Evolutionary conservation across 139 green algal genomes (phyloP).

Genomic region (Chlamydomonas sp.): DNA sequence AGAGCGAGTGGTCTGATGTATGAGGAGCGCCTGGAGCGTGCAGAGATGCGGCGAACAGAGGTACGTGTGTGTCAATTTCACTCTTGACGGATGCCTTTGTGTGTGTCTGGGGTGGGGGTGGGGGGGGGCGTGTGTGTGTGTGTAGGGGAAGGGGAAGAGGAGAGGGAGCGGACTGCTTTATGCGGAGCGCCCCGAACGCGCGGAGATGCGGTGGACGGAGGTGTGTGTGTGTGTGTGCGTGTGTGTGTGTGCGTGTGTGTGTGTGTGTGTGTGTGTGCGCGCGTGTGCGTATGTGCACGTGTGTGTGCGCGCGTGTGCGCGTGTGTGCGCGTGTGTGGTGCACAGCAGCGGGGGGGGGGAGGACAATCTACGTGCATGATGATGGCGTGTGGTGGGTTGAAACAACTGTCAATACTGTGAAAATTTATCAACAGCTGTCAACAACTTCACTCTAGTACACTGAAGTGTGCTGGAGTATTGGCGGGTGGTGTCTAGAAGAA

Average conservation of each 20-base stretch:
- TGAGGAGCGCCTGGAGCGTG: conserved; percentile 69
- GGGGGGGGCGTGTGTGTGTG: neutral
- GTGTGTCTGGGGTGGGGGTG: neutral
- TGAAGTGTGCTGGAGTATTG: no score
- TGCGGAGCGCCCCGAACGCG: conserved; percentile 67
- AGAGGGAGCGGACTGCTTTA: conserved; percentile 30
- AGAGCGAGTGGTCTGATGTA: conserved; percentile 30
- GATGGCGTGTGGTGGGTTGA: no score
- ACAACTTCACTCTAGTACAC: no score
- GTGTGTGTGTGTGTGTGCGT: no score
- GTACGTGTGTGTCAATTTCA: no score
- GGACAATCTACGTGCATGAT: no score
- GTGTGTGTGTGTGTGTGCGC: neutral
- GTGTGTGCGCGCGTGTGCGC: neutral
- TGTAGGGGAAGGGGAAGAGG: neutral
- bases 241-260: neutral
- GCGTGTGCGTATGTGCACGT: neutral
- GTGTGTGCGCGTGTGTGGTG: neutral
- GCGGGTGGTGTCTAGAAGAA: no score
- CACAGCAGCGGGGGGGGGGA: no score
- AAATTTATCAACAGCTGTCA: no score
- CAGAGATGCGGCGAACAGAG: conserved; percentile 52
- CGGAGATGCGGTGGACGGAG: conserved; percentile 52
- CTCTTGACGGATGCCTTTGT: no score
- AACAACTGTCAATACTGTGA: no score